Evolutionary conservation across 768 basidiomycete species (phyloP), one percentile per base, ranked within the genome.

Genomic region (Macrocybe gigantea): DNA sequence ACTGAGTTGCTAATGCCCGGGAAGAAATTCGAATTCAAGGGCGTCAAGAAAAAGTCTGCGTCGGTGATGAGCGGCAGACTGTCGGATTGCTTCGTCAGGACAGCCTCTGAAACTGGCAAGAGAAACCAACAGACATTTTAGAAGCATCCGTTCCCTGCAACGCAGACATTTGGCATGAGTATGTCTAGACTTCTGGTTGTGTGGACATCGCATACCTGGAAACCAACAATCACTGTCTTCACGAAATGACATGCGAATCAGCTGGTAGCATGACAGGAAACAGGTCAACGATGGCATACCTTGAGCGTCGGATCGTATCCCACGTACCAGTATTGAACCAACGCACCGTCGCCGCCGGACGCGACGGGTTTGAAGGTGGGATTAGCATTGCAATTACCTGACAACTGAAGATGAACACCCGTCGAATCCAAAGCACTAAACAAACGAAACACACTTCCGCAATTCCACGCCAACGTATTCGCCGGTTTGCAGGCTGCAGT

Each of bases 361-460:
- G 72, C 75, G 8, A 72, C 59, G 7, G 77, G 75, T 7, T 66
- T 53, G 58, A 80, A 80, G 5, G 53, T 60, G 1, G 76, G 61
- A 48, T 75, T 78, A 6, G 72, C 71, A 11, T 64, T 52, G 50
- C 78, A 80, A 42, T 71, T 72, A 0, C 59, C 78, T 77, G 45
- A 29, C 15, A 34, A 43, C n/a, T n/a, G n/a, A n/a, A 22, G 22
- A 22, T 22, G 22, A 22, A 22, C 22, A 22, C 22, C 22, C 22
- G 22, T 22, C 14, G 44, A 34, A 41, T 46, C 10, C 34, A 29
- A 38, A 14, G 36, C 36, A 1, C 22, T 22, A 22, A 22, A 22
- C 22, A 22, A 22, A 22, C 22, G 22, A 22, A 22, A 22, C 44
- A 45, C 35, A 63, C 69, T 54, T 56, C 78, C 78, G 50, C 77